These are phyloP conservation scores for Strobilomyces dryophilus DNA, from an alignment of 768 basidiomycete species.

Conservation along the genomic window DNA sequence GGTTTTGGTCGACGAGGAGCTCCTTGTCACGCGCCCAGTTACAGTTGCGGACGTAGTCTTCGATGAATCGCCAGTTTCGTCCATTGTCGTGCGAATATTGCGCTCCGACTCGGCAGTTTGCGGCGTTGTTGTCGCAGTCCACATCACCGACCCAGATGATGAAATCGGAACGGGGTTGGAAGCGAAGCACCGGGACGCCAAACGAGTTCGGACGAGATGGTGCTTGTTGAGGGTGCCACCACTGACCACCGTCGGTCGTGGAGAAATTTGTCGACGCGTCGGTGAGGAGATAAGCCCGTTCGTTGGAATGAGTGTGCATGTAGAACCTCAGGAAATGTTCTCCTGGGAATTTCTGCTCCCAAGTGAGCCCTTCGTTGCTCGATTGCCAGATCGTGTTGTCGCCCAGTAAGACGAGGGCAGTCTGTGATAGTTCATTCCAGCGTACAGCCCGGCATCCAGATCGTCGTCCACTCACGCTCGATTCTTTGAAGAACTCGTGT, in stretches of 20 bases:
- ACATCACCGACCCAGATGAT: constrained; percentile 86
- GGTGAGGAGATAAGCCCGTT: constrained; percentile 91
- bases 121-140: constrained; percentile 49
- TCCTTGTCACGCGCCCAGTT: constrained; percentile 84
- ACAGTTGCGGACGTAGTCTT: constrained; percentile 86
- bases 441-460: neutral
- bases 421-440: constrained; percentile 37
- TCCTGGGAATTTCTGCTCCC: constrained; percentile 61
- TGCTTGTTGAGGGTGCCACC: constrained; percentile 57
- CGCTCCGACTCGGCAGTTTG: constrained; percentile 70
- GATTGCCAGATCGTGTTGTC: constrained; percentile 91
- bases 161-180: constrained; percentile 82
- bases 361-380: constrained; percentile 90
- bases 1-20: constrained; percentile 74
- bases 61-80: constrained; percentile 67
- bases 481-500: constrained; percentile 81
- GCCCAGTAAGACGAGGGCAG: constrained; percentile 74
- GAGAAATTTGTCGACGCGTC: constrained; percentile 56
- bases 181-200: constrained; percentile 70
- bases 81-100: constrained; percentile 78
- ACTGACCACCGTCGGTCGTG: constrained; percentile 77
- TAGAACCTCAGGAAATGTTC: constrained; percentile 78
- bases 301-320: constrained; percentile 74
- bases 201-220: constrained; percentile 80
- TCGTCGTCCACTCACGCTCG: constrained; percentile 45